Evolutionary conservation across 805 yeast genomes (phyloP), one percentile per base, ranked within the genome.

Genomic region (Barnettozyma populi): DNA sequence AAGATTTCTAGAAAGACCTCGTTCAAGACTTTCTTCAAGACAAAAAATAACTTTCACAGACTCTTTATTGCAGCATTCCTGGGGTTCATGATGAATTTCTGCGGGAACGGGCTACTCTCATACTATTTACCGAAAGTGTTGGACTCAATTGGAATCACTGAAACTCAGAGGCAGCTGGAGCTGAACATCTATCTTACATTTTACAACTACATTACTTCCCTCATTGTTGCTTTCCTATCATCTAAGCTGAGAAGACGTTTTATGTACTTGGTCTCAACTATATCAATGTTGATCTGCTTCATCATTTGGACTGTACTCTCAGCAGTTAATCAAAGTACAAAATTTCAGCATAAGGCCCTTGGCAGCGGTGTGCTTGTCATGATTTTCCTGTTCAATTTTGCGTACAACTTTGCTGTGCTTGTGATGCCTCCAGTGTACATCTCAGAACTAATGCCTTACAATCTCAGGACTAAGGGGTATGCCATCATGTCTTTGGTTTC

Each of bases 41-140:
- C 69, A 5, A 62, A 64, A 32, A 66, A 69, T 31, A 72, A 70
- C 57, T 63, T 74, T 52, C 72, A 69, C 58, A 67, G 80, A 62
- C 56, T 71, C 53, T 61, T 67, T 49, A 57, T 73, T 53, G 53
- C 63, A 34, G 20, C 57, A 27, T 59, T 64, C 55, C 56, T 70
- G 20, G 71, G 70, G 36, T 49, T 61, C 32, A 57, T 68, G 52
- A 67, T 66, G 73, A 79, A 74, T 56, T 56, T 73, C 37, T 72
- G 78, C 16, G 82, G 82, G 56, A 75, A 74, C 55, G 78, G 78
- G 48, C 63, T 76, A 50, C 76, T 75, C 24, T 71, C 78, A 4
- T 76, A 75, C 67, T 76, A 76, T 60, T 64, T 77, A 52, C 65
- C 69, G 49, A 68, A 70, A 55, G 83, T 79, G 13, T 68, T 79